A percentile compares a stretch with the other conserved stretches of the same genome.
These are phyloP conservation scores for Rossbeevera mucosa DNA, from an alignment of 768 basidiomycete genomes.

Conservation along the genomic window DNA sequence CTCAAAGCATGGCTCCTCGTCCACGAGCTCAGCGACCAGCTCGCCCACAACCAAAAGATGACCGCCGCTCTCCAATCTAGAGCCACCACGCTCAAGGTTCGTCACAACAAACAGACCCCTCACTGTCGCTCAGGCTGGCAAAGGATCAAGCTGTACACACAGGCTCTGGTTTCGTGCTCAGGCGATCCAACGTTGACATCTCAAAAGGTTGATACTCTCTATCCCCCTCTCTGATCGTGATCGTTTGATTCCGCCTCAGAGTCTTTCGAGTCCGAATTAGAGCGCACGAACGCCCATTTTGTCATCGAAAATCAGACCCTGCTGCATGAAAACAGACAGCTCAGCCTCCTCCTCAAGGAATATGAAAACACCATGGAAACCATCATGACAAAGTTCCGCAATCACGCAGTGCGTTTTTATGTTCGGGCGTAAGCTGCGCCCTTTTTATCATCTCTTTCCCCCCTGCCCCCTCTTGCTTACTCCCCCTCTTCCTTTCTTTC, in stretches of 20 bases:
- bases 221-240: constrained; percentile 8
- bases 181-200: constrained; percentile 85
- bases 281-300: constrained; percentile 82
- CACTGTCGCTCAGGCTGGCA: constrained; percentile 12
- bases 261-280: constrained; percentile 86
- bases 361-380: constrained; percentile 93
- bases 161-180: constrained; percentile 69
- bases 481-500: no score
- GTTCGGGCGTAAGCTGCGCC: not conserved
- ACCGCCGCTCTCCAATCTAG: constrained; percentile 63
- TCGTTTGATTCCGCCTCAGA: constrained; percentile 46
- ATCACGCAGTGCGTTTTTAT: constrained; percentile 69
- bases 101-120: no score
- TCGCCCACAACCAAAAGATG: constrained; percentile 76
- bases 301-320: constrained; percentile 93
- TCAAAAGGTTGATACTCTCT: constrained; percentile 55
- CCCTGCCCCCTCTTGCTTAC: no score
- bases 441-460: not conserved
- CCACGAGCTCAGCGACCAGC: constrained; percentile 77
- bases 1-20: constrained; percentile 75
- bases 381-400: constrained; percentile 94
- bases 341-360: constrained; percentile 83
- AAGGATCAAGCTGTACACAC: constrained; percentile 74
- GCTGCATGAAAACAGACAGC: constrained; percentile 92
- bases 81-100: constrained; percentile 70